phyloP scores from a whole-genome alignment of 2,329 filamentous ascomycete species.

The Leptosphaerulina australis region DNA sequence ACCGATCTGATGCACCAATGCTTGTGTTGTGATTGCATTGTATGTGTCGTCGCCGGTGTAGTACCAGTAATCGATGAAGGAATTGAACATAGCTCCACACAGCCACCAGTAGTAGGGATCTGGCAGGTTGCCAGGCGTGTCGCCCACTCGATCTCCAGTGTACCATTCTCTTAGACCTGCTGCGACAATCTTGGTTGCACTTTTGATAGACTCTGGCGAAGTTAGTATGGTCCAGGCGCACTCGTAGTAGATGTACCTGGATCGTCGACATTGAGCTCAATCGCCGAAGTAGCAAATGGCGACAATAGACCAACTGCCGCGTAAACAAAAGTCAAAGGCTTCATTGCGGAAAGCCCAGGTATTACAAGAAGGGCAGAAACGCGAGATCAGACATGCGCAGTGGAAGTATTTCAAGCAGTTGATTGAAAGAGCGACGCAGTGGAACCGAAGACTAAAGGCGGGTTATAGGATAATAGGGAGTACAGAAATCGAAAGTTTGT shows the following conservation, averaged over 20 bases:
- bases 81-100: constrained; percentile 46
- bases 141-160: constrained; percentile 63
- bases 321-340: constrained; percentile 23
- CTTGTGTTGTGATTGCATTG: constrained; percentile 50
- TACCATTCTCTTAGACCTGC: constrained; percentile 68
- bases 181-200: constrained; percentile 66
- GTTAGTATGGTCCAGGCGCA: constrained; percentile 14
- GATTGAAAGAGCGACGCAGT: constrained; percentile 20
- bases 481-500: background rate
- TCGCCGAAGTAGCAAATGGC: constrained; percentile 22
- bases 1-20: constrained; percentile 74
- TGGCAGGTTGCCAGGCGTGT: constrained; percentile 62
- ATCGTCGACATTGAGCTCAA: constrained; percentile 28
- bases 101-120: constrained; percentile 52
- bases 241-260: constrained; percentile 20
- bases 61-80: constrained; percentile 48
- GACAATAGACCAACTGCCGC: constrained; percentile 24
- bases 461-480: constrained; percentile 5
- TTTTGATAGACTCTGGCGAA: constrained; percentile 63
- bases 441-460: background rate
- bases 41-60: constrained; percentile 46
- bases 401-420: constrained; percentile 14
- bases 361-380: constrained; percentile 8
- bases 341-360: constrained; percentile 26
- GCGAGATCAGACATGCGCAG: constrained; percentile 15